Evolutionary conservation across 495 filamentous ascomycete species (phyloP), one percentile per base, ranked within the genome.

Genomic region (Chaetomidium leptoderma): DNA sequence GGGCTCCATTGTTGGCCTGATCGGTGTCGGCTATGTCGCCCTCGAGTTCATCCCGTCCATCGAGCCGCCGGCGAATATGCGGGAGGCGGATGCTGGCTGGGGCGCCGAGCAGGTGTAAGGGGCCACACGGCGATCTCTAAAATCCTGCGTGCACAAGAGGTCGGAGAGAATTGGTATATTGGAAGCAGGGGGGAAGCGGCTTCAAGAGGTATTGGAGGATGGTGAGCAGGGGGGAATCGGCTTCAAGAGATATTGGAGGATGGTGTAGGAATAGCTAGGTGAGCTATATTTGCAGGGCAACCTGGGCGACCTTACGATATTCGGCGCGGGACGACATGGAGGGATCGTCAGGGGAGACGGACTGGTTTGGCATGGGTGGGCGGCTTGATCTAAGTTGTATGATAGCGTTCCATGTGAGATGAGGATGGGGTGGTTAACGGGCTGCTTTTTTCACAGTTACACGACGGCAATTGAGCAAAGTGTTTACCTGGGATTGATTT

Each of bases 1-100:
- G 53, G 90, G 87, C 48, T 79, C 82, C 26, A 74, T 91, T 64
- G 76, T 97, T 57, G 90, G 84, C 37, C 58, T 92, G 46, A 79
- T 88, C 56, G 92, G 92, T 53, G 64, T 95, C 39, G 86, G 70
- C 36, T 98, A 97, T 73, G 75, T 83, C 48, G 88, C 81, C 19
- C 82, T 97, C 62, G 92, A 97, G 76, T 99, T 90, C 74, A 86
- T 97, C 55, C 93, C 95, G 0, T 91, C 86, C 37, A 96, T 99
- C 68, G 93, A 99, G 79, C 92, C 95, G 21, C 95, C 95, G 19
- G 86, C 90, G 64, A 99, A 96, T 77, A 99, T 99, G 95, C 84
- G 93, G 72, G 91, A 95, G 72, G 78, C 76, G 56, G 90, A 93
- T 74, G 86, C 83, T 55, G 85, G 90, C 63, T 96, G 91, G 91